These are phyloP conservation scores for Oligophagozyma castellii DNA, from an alignment of 1,139 yeast genomes.

Conservation along the genomic window DNA sequence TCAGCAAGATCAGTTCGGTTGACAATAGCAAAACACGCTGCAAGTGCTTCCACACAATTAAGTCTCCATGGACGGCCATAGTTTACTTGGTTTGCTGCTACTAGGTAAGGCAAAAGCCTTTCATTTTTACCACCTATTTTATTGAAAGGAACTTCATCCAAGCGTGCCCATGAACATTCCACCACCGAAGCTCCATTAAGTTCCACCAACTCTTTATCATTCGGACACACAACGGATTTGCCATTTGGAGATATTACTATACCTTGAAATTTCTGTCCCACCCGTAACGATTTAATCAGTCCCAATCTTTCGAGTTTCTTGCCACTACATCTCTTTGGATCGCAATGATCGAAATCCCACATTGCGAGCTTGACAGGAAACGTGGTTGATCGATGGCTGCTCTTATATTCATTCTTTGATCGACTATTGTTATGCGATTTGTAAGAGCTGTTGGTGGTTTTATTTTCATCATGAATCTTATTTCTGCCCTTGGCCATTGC, in stretches of 20 bases:
- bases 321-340: constrained; percentile 95
- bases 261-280: constrained; percentile 89
- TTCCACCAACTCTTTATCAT: constrained; percentile 69
- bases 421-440: constrained; percentile 40
- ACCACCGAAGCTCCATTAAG: constrained; percentile 86
- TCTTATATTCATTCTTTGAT: constrained; percentile 24
- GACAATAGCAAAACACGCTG: constrained; percentile 92
- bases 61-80: constrained; percentile 95
- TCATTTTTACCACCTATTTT: constrained; percentile 89
- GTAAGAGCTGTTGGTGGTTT: constrained; percentile 38
- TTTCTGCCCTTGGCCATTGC: constrained; percentile 35
- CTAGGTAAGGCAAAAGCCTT: constrained; percentile 75
- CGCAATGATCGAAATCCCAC: constrained; percentile 99
- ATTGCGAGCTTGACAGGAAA: constrained; percentile 67
- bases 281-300: constrained; percentile 56
- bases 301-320: constrained; percentile 87
- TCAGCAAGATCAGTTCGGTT: constrained; percentile 89
- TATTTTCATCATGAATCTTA: constrained; percentile 31
- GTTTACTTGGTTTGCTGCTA: constrained; percentile 94
- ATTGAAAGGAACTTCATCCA: constrained; percentile 87
- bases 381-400: constrained; percentile 18
- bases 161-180: constrained; percentile 96
- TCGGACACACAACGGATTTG: constrained; percentile 78
- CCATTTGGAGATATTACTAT: constrained; percentile 92
- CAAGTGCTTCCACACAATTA: constrained; percentile 94